These are phyloP conservation scores for Toxicodendron radicans DNA, from an alignment of 345 rosid genomes.

Conservation along the genomic window DNA sequence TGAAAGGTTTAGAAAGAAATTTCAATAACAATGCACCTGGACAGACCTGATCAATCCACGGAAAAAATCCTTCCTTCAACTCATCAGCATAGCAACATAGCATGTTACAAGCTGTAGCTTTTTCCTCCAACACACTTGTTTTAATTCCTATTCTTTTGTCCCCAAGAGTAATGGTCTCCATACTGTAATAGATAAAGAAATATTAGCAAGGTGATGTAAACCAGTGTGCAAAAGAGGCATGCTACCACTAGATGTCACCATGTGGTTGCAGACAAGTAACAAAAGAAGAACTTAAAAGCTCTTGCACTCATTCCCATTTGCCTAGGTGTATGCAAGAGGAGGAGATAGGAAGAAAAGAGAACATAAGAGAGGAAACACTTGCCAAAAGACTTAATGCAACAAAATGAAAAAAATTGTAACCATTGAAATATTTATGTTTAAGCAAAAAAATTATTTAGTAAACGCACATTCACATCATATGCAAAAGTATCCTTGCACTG, in stretches of 20 bases:
- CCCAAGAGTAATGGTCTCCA: constrained; percentile 99
- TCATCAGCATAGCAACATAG: constrained; percentile 99
- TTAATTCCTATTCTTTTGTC: constrained; percentile 99
- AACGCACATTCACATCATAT: neutral
- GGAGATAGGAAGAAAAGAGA: neutral
- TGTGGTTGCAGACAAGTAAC: neutral
- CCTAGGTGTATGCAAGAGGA: neutral
- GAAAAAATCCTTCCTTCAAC: constrained; percentile 97
- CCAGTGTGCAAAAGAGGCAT: neutral
- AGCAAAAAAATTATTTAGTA: neutral
- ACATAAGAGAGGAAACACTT: neutral
- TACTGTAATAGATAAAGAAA: constrained; percentile 49
- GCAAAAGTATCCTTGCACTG: neutral
- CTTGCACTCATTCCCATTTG: neutral
- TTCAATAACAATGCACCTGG: constrained; percentile 8
- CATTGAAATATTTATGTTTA: neutral
- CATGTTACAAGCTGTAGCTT: constrained; percentile 99
- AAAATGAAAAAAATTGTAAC: neutral
- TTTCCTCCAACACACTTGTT: constrained; percentile 97
- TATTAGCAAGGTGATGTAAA: constrained; percentile 23
- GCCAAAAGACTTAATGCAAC: neutral
- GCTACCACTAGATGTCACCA: neutral
- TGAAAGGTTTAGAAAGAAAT: constrained; percentile 11
- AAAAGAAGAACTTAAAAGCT: neutral
- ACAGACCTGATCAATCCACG: constrained; percentile 97